phyloP scores from a whole-genome alignment of 1,139 yeast species.

The Groenewaldozyma sp. region DNA sequence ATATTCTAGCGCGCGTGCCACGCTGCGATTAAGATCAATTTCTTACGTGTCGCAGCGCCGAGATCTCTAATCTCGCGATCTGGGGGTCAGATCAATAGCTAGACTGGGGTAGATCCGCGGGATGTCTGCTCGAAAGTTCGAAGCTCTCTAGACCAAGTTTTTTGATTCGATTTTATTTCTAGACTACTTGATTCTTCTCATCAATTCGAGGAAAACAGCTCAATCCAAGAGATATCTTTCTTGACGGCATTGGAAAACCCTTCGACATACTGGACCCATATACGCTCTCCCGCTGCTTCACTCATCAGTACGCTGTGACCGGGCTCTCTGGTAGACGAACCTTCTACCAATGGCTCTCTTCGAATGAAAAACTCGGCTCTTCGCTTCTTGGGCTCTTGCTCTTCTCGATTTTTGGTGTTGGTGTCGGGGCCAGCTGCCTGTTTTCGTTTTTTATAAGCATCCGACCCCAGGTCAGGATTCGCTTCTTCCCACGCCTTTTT shows the following conservation, averaged over 20 bases:
- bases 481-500: slow-evolving; percentile 3
- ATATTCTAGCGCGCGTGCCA: too few species aligned
- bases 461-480: slow-evolving; percentile 11
- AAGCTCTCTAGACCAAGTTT: too few species aligned
- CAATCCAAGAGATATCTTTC: slow-evolving; percentile 73
- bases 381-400: slow-evolving; percentile 1
- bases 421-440: slow-evolving; percentile 1
- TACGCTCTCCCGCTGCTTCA: slow-evolving; percentile 20
- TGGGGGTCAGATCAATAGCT: too few species aligned
- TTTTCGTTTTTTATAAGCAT: slow-evolving; percentile 1
- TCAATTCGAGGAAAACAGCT: slow-evolving; percentile 18
- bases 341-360: background rate
- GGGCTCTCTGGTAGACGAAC: background rate
- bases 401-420: slow-evolving; percentile 4
- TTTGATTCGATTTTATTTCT: too few species aligned
- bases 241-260: slow-evolving; percentile 94
- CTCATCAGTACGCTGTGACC: background rate
- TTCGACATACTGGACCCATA: slow-evolving; percentile 90
- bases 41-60: too few species aligned
- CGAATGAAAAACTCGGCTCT: slow-evolving; percentile 1
- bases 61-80: too few species aligned
- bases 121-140: too few species aligned
- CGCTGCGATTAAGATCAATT: too few species aligned
- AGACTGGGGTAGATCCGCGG: too few species aligned
- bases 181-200: background rate